Percentiles rank a stretch among this genome's conserved stretches.
Conservation (phyloP, 345 rosid genomes). For the Noccaea bulbosa region DNA sequence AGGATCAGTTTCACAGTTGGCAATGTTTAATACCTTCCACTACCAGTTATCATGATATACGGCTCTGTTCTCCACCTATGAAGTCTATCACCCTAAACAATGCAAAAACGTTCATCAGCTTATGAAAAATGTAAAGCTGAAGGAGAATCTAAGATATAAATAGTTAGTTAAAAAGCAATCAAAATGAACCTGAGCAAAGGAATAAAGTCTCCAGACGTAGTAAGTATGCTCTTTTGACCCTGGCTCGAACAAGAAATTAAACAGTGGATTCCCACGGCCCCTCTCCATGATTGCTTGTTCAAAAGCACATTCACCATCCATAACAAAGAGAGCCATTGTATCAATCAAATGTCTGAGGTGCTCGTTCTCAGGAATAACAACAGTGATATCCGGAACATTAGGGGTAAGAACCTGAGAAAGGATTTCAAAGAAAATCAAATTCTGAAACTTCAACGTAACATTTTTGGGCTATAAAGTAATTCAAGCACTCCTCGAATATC, state of each 20-base stretch:
- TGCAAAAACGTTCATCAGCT: slow-evolving; percentile 23
- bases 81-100: slow-evolving; percentile 87
- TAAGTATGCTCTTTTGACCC: slow-evolving; percentile 96
- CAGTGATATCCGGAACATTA: slow-evolving; percentile 96
- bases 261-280: slow-evolving; percentile 95
- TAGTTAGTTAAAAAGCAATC: slow-evolving; percentile 1
- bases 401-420: slow-evolving; percentile 86
- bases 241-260: slow-evolving; percentile 90
- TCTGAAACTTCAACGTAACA: slow-evolving; percentile 20
- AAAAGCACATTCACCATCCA: slow-evolving; percentile 98
- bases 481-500: slow-evolving; percentile 21
- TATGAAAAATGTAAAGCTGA: not conserved
- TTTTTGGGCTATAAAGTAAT: slow-evolving; percentile 7
- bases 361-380: slow-evolving; percentile 78
- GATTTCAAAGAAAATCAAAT: slow-evolving; percentile 18
- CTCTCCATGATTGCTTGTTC: slow-evolving; percentile 99
- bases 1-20: slow-evolving; percentile 3
- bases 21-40: slow-evolving; percentile 75
- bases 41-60: slow-evolving; percentile 97
- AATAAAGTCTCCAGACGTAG: slow-evolving; percentile 97
- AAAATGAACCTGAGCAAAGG: slow-evolving; percentile 86
- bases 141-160: not conserved
- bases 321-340: slow-evolving; percentile 92
- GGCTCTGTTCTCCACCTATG: slow-evolving; percentile 99
- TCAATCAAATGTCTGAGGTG: slow-evolving; percentile 92